phyloP scores from a whole-genome alignment of 441 rosid species.

The Aleurites moluccanus region DNA sequence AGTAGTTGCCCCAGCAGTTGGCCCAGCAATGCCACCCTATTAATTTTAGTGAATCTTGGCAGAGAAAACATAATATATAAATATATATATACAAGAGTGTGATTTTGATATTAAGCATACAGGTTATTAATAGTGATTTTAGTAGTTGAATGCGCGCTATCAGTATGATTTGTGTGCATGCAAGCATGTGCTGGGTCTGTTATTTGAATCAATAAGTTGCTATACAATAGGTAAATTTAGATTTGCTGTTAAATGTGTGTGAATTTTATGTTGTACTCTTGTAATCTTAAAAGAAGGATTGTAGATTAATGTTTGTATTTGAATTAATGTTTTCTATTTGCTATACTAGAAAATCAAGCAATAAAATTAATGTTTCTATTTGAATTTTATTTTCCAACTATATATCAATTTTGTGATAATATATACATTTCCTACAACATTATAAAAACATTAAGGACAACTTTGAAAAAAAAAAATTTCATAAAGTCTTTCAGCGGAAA shows the following conservation, averaged over 20 bases:
- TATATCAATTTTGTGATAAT: too few relatives aligned
- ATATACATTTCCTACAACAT: too few relatives aligned
- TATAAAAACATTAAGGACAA: too few relatives aligned
- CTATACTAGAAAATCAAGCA: neutral
- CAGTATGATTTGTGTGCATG: neutral
- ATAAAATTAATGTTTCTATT: too few relatives aligned
- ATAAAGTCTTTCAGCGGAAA: too few relatives aligned
- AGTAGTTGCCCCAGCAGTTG: conserved; percentile 30
- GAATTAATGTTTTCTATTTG: too few relatives aligned
- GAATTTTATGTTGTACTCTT: neutral
- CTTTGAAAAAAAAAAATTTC: too few relatives aligned
- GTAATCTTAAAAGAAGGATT: neutral
- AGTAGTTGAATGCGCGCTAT: neutral
- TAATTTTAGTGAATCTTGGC: conserved; percentile 6
- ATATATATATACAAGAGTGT: too few relatives aligned
- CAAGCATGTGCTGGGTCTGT: conserved; percentile 8
- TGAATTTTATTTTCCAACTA: too few relatives aligned
- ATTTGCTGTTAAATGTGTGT: too few relatives aligned
- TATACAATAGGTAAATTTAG: neutral
- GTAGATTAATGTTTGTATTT: too few relatives aligned
- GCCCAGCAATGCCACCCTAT: conserved; percentile 34
- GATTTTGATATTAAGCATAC: neutral
- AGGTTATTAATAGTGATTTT: neutral
- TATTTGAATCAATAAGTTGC: neutral
- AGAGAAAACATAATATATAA: neutral